A percentile compares a stretch with the other conserved stretches of the same genome.
Conservation (phyloP, 2,329 filamentous ascomycete species). For the Aspergillus ibericus region DNA sequence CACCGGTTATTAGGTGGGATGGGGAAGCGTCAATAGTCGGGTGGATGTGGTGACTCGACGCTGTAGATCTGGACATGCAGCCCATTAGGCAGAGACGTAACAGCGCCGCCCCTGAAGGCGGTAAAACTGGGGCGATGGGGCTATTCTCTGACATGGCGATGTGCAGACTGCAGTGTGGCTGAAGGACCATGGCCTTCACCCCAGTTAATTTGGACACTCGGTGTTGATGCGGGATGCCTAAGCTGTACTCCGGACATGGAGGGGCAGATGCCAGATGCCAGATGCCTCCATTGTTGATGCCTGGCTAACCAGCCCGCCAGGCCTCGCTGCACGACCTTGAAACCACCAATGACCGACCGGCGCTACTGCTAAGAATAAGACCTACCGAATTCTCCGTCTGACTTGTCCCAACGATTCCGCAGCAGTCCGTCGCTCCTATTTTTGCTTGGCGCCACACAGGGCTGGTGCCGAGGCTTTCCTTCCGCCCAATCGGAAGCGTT, state of each 20-base stretch:
- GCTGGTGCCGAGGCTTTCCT: neutral
- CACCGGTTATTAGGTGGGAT: slow-evolving; percentile 19
- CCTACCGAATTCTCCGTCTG: neutral
- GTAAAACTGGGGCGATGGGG: neutral
- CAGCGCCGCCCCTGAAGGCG: neutral
- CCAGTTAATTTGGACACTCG: too few species aligned
- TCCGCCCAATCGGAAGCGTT: slow-evolving; percentile 1
- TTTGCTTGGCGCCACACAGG: slow-evolving; percentile 7
- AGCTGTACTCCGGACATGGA: too few species aligned
- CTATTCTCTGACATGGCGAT: too few species aligned
- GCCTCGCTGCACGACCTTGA: neutral
- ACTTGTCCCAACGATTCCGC: neutral
- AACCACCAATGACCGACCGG: neutral
- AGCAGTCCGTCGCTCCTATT: neutral
- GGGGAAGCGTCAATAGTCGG: slow-evolving; percentile 17
- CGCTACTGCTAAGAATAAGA: neutral
- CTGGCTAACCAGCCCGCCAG: neutral
- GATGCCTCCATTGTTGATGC: too few species aligned
- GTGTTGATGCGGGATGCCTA: too few species aligned
- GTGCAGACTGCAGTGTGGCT: too few species aligned
- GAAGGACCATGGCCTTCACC: too few species aligned
- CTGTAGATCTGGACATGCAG: slow-evolving; percentile 18
- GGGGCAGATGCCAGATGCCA: too few species aligned
- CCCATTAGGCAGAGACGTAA: slow-evolving; percentile 23
- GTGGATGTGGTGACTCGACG: slow-evolving; percentile 8